Percentiles rank a stretch among this genome's conserved stretches.
Conservation (phyloP, 1,139 yeast genomes). For the Nakaseomyces bracarensis region DNA sequence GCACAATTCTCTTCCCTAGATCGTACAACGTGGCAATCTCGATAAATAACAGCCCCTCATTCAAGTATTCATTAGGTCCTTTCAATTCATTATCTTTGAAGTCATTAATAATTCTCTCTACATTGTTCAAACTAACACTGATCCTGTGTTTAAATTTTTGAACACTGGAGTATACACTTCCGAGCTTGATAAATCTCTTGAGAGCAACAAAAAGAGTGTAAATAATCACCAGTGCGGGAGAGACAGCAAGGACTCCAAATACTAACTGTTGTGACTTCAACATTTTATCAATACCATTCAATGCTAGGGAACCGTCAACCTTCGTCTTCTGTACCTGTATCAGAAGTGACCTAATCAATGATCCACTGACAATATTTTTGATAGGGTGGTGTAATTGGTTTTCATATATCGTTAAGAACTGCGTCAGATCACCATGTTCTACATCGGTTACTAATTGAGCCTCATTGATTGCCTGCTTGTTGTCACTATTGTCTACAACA, state of each 20-base stretch:
- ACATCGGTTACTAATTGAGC: slow-evolving; percentile 36
- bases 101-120: slow-evolving; percentile 44
- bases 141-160: slow-evolving; percentile 30
- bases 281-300: slow-evolving; percentile 82
- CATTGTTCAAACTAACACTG: slow-evolving; percentile 45
- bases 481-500: slow-evolving; percentile 38
- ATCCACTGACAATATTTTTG: slow-evolving; percentile 54
- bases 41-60: slow-evolving; percentile 44
- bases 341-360: slow-evolving; percentile 63
- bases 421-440: slow-evolving; percentile 64
- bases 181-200: slow-evolving; percentile 19
- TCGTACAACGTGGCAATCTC: slow-evolving; percentile 49
- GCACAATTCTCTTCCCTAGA: slow-evolving; percentile 42
- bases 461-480: slow-evolving; percentile 15
- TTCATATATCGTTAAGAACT: slow-evolving; percentile 76
- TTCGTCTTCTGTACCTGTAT: slow-evolving; percentile 92
- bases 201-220: slow-evolving; percentile 15
- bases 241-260: slow-evolving; percentile 81
- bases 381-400: slow-evolving; percentile 64
- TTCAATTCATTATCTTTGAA: slow-evolving; percentile 13
- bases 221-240: slow-evolving; percentile 62
- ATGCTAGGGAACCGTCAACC: slow-evolving; percentile 88
- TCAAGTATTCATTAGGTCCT: slow-evolving; percentile 19
- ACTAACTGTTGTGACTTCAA: slow-evolving; percentile 87
- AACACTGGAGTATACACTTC: slow-evolving; percentile 23